Percentiles rank a stretch among this genome's conserved stretches.
These are phyloP conservation scores for Mycena indigotica DNA, from an alignment of 768 basidiomycete genomes.

Conservation along the genomic window DNA sequence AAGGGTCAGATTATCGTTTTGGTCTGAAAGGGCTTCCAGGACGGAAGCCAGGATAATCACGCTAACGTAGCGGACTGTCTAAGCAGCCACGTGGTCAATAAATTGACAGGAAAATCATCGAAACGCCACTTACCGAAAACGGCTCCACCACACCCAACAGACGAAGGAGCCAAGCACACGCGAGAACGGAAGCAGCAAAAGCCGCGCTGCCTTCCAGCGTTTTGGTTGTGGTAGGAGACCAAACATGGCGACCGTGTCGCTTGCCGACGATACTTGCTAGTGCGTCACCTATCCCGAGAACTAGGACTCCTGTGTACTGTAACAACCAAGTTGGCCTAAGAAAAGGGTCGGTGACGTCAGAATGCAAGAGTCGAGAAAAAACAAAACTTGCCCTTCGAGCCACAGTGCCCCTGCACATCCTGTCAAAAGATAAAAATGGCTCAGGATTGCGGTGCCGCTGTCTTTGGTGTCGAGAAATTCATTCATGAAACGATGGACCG, in stretches of 20 bases:
- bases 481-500: conserved; percentile 93
- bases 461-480: conserved; percentile 97
- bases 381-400: conserved; percentile 88
- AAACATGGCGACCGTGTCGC: conserved; percentile 75
- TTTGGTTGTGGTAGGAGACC: conserved; percentile 84
- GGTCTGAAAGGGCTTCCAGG: conserved; percentile 89
- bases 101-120: not conserved
- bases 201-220: conserved; percentile 91
- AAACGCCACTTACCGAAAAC: conserved; percentile 70
- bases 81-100: conserved; percentile 9
- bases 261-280: conserved; percentile 87
- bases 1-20: conserved; percentile 96
- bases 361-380: no score
- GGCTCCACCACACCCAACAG: conserved; percentile 65
- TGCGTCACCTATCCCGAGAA: conserved; percentile 92
- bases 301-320: conserved; percentile 83
- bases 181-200: conserved; percentile 71
- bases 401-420: conserved; percentile 94
- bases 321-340: conserved; percentile 45
- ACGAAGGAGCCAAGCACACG: conserved; percentile 71
- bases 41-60: conserved; percentile 67
- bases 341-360: no score
- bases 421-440: conserved; percentile 95
- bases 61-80: conserved; percentile 69
- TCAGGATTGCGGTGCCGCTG: conserved; percentile 91